A percentile compares a stretch with the other conserved stretches of the same genome.
phyloP scores from a whole-genome alignment of 148 eudicot genomes.

The Rhododendron simsii region DNA sequence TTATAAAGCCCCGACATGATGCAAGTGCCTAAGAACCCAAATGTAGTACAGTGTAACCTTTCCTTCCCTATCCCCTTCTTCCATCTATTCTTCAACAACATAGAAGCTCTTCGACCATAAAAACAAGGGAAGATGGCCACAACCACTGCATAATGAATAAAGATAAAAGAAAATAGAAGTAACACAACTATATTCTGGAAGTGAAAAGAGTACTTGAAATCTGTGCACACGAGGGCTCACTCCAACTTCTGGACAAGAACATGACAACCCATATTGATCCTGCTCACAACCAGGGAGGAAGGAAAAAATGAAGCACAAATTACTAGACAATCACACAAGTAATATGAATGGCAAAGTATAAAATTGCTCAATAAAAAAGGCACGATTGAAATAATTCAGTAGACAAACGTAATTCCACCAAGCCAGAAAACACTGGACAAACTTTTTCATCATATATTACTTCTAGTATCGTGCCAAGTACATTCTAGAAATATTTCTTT shows the following conservation, averaged over 20 bases:
- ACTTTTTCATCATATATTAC: neutral
- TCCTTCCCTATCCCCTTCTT: neutral
- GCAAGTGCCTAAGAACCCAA: neutral
- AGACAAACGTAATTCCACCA: neutral
- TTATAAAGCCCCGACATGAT: neutral
- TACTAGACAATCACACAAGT: neutral
- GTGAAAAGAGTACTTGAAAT: conserved; percentile 50
- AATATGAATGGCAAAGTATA: neutral
- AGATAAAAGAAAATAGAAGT: neutral
- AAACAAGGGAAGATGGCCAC: neutral
- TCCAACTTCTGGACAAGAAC: conserved; percentile 39
- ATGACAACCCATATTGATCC: conserved; percentile 68
- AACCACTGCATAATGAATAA: neutral
- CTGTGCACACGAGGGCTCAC: conserved; percentile 67
- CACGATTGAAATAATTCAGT: neutral
- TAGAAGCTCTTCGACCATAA: neutral
- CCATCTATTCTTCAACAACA: neutral
- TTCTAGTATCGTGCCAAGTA: neutral
- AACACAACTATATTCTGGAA: neutral
- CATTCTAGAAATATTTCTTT: neutral
- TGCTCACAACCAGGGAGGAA: conserved; percentile 22
- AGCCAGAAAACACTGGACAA: neutral
- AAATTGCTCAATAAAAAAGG: neutral
- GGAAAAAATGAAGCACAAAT: neutral
- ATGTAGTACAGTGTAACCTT: neutral